Evolutionary conservation across 495 filamentous ascomycete species (phyloP), one percentile per base, ranked within the genome.

Genomic region (Choiromyces venosus): DNA sequence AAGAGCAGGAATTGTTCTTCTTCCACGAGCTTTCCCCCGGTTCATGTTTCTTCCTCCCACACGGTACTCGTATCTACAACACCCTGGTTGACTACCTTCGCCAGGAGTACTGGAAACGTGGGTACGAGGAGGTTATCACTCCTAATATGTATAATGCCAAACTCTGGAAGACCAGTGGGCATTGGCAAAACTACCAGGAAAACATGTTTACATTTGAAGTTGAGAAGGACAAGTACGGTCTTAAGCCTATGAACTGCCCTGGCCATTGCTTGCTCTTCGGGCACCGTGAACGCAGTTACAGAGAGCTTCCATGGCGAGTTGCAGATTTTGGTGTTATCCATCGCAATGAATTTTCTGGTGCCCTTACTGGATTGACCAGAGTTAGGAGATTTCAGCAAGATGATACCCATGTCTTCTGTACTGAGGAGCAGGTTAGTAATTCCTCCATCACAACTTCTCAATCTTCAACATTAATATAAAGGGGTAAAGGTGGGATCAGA

Each of bases 161-260:
- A 6, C 85, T 99, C 37, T 98, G 95, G 96, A 93, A 97, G 84
- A 90, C 87, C 9, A 96, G 92, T 21, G 95, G 96, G 65, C 95
- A 99, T 83, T 96, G 93, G 92, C 88, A 90, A 65, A 92, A 97
- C 81, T 99, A 99, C 87, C 87, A 92, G 75, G 94, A 98, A 37
- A 93, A 97, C 83, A 98, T 99, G 95, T 98, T 98, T 84, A 88
- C 90, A 46, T 87, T 98, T 71, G 89, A 96, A 42, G 87, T 94
- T 42, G 93, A 98, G 80, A 97, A 98, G 86, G 89, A 92, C 71
- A 87, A 91, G 66, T 93, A 88, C 82, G 91, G 85, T 18, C 86
- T 99, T 56, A 99, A 99, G 85, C 95, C 96, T 42, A 99, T 99
- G 95, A 98, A 98, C 83, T 99, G 95, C 83, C 95, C 96, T 4